A percentile compares a stretch with the other conserved stretches of the same genome.
phyloP scores from a whole-genome alignment of 352 stramenopile species.

The Globisporangium emineosum region DNA sequence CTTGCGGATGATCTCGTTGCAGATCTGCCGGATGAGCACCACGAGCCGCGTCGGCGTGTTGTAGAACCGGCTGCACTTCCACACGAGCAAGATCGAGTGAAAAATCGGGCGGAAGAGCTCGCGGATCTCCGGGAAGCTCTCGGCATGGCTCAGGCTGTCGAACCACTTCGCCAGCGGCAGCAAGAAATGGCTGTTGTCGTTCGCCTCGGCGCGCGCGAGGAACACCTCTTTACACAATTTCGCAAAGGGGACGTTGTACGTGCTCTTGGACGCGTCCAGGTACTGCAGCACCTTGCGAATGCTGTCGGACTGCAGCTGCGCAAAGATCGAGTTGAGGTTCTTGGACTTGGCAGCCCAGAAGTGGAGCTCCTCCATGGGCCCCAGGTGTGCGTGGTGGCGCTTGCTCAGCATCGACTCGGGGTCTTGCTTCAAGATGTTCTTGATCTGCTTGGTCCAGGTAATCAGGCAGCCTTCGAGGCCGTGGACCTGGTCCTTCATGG shows the following conservation, averaged over 20 bases:
- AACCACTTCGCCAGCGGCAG: conserved; percentile 72
- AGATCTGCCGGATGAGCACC: conserved; percentile 86
- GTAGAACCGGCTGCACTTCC: conserved; percentile 91
- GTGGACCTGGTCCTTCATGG: conserved; percentile 82
- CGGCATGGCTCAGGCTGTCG: conserved; percentile 29
- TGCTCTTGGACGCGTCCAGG: conserved; percentile 86
- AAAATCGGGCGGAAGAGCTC: conserved; percentile 85
- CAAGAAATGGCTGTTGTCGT: conserved; percentile 87
- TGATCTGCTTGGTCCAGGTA: conserved; percentile 95
- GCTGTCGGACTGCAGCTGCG: conserved; percentile 85
- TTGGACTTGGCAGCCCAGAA: conserved; percentile 86
- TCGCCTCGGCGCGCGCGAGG: conserved; percentile 78
- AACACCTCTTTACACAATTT: conserved; percentile 93
- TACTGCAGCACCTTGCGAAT: conserved; percentile 87
- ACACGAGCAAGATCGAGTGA: conserved; percentile 87
- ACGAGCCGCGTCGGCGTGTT: conserved; percentile 87
- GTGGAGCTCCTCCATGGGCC: conserved; percentile 83
- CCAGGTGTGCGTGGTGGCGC: conserved; percentile 52
- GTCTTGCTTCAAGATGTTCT: conserved; percentile 90
- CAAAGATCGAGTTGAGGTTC: conserved; percentile 91
- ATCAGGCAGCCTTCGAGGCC: conserved; percentile 89
- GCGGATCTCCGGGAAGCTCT: conserved; percentile 51
- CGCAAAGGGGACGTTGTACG: conserved; percentile 91
- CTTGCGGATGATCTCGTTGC: conserved; percentile 86
- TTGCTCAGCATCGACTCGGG: conserved; percentile 73